Conservation (phyloP, 75 land plant species). For the Selaginella moellendorffii region DNA sequence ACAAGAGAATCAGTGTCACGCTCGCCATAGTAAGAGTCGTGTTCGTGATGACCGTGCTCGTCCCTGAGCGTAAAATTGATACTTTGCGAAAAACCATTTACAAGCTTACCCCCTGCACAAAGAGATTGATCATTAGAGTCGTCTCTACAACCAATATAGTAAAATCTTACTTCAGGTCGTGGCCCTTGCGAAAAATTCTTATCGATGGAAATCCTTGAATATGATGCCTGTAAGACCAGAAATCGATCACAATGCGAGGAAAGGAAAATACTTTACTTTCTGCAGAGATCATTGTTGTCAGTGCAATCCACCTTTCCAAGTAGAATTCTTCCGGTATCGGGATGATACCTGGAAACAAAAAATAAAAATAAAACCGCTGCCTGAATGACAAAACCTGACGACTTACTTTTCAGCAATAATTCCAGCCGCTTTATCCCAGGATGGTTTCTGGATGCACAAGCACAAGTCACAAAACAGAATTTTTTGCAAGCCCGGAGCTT, state of each 20-base stretch:
- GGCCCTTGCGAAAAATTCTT: slow-evolving; percentile 91
- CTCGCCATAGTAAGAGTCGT: slow-evolving; percentile 97
- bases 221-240: slow-evolving; percentile 57
- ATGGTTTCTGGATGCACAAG: slow-evolving; percentile 67
- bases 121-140: not conserved
- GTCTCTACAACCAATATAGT: not conserved
- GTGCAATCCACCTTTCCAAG: slow-evolving; percentile 95
- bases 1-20: slow-evolving; percentile 77
- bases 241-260: not conserved
- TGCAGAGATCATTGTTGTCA: slow-evolving; percentile 47
- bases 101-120: slow-evolving; percentile 5
- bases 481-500: slow-evolving; percentile 5
- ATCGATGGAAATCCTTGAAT: slow-evolving; percentile 98
- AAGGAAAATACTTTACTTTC: slow-evolving; percentile 31
- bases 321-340: slow-evolving; percentile 71
- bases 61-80: slow-evolving; percentile 30
- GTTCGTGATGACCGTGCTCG: slow-evolving; percentile 86
- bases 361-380: not conserved
- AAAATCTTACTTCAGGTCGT: slow-evolving; percentile 61
- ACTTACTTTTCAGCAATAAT: slow-evolving; percentile 60
- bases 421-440: slow-evolving; percentile 95
- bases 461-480: not conserved
- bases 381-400: not conserved
- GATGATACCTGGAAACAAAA: slow-evolving; percentile 56
- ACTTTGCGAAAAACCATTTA: not conserved